Percentiles rank a stretch among this genome's conserved stretches.
phyloP scores from a whole-genome alignment of 2,329 filamentous ascomycete species.

The Aspergillus eucalypticola region DNA sequence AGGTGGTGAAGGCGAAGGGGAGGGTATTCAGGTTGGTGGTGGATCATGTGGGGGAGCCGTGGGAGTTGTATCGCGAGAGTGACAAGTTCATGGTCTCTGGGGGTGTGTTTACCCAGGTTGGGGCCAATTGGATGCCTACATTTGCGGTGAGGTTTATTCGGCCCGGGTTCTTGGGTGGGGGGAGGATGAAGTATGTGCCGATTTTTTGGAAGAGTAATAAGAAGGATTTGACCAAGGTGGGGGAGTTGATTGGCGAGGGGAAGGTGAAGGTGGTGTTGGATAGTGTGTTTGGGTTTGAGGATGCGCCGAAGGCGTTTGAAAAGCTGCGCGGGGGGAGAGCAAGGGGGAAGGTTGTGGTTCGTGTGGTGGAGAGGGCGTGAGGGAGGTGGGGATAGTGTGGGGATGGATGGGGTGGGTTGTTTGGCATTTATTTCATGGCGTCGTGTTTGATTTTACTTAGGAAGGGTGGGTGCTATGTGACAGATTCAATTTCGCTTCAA shows the following conservation, averaged over 20 bases:
- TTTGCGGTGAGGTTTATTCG: constrained; percentile 42
- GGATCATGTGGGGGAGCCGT: constrained; percentile 58
- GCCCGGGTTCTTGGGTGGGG: constrained; percentile 54
- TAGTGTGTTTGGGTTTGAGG: constrained; percentile 56
- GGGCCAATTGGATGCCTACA: constrained; percentile 37
- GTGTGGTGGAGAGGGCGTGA: constrained; percentile 25
- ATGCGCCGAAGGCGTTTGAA: constrained; percentile 59
- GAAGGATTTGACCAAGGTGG: constrained; percentile 54
- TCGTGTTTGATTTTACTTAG: no score
- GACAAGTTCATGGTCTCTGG: constrained; percentile 52
- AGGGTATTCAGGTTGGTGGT: constrained; percentile 56
- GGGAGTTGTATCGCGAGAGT: constrained; percentile 55
- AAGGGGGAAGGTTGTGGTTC: constrained; percentile 61
- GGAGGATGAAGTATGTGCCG: constrained; percentile 41
- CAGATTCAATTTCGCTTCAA: constrained; percentile 16
- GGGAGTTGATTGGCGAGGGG: constrained; percentile 57
- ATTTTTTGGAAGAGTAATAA: constrained; percentile 39
- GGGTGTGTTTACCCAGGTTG: constrained; percentile 57
- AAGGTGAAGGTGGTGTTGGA: constrained; percentile 61
- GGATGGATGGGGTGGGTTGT: no score
- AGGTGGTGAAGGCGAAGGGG: constrained; percentile 50
- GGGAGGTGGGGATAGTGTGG: background rate
- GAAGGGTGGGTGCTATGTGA: background rate
- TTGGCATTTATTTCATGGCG: background rate
- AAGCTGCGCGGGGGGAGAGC: constrained; percentile 58